Percentiles rank a stretch among this genome's conserved stretches.
These are phyloP conservation scores for Leishmania major DNA, from an alignment of 208 protist species.

Conservation along the genomic window DNA sequence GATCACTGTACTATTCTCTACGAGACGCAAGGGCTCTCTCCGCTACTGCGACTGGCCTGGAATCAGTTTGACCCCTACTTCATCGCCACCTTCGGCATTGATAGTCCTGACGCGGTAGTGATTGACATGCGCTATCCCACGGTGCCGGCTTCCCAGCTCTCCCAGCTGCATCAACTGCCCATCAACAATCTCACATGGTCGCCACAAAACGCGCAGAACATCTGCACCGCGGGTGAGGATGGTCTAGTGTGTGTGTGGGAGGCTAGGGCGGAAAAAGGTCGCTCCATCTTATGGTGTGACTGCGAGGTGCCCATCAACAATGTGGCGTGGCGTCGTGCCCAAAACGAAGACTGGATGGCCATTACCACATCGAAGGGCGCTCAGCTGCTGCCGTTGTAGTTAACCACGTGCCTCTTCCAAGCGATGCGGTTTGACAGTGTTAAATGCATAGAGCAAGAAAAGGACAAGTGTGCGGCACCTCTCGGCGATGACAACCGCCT, in stretches of 20 bases:
- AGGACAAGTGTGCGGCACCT: not conserved
- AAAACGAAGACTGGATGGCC: slow-evolving; percentile 86
- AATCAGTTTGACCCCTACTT: slow-evolving; percentile 98
- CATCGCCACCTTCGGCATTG: slow-evolving; percentile 96
- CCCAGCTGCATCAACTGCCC: slow-evolving; percentile 80
- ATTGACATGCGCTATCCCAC: slow-evolving; percentile 95
- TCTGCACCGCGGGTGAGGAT: slow-evolving; percentile 97
- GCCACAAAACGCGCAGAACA: slow-evolving; percentile 92
- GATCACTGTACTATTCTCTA: slow-evolving; percentile 99
- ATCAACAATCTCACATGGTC: slow-evolving; percentile 98
- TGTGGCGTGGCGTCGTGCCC: slow-evolving; percentile 71
- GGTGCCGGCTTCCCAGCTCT: slow-evolving; percentile 83
- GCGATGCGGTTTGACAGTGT: not conserved
- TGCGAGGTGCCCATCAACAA: slow-evolving; percentile 83
- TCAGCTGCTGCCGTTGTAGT: slow-evolving; percentile 67
- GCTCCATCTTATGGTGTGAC: slow-evolving; percentile 61
- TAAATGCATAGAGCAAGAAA: not conserved
- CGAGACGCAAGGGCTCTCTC: slow-evolving; percentile 90
- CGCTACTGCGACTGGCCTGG: slow-evolving; percentile 97
- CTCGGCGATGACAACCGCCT: not conserved
- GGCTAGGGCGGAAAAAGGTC: slow-evolving; percentile 59
- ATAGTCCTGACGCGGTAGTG: slow-evolving; percentile 93
- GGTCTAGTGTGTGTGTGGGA: slow-evolving; percentile 98
- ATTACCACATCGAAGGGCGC: slow-evolving; percentile 79
- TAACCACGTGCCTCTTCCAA: not conserved